Evolutionary conservation across 257 asterid species (phyloP).

Genomic region (Parsonsia alboflavescens): DNA sequence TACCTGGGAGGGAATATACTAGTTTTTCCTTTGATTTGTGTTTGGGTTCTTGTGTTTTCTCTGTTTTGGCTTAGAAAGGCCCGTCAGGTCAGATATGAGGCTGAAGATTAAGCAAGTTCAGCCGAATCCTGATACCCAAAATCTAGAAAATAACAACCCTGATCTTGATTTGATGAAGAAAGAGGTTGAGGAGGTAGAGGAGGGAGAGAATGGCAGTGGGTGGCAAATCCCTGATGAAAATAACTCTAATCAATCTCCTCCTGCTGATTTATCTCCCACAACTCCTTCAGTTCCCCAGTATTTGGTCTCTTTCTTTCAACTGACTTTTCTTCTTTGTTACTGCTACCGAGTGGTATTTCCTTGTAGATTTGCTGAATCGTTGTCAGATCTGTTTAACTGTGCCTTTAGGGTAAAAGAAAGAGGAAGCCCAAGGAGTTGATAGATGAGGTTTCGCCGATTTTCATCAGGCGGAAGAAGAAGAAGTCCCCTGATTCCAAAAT

Average conservation of each 20-base stretch:
- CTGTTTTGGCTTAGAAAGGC: conserved; percentile 11
- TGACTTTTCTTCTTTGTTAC: background rate
- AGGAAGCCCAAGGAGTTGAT: conserved; percentile 80
- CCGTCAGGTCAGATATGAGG: conserved; percentile 21
- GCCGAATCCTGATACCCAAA: conserved; percentile 34
- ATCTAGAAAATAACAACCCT: conserved; percentile 39
- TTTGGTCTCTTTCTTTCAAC: conserved; percentile 23
- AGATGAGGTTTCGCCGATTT: conserved; percentile 56
- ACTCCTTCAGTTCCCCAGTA: conserved; percentile 17
- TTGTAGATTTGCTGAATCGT: conserved; percentile 20
- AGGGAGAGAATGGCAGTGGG: conserved; percentile 12
- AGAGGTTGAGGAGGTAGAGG: conserved; percentile 20
- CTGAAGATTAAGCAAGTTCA: conserved; percentile 72
- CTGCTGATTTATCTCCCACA: conserved; percentile 19
- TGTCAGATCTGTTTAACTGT: conserved; percentile 53
- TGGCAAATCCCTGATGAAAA: conserved; percentile 24
- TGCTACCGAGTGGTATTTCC: background rate
- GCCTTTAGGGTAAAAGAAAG: conserved; percentile 70
- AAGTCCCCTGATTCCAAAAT: conserved; percentile 38
- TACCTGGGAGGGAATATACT: background rate
- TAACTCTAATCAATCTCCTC: conserved; percentile 8
- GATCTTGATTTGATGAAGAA: conserved; percentile 27
- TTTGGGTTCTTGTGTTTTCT: background rate
- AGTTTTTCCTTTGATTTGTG: background rate
- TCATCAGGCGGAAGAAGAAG: conserved; percentile 43